Percentiles rank a stretch among this genome's conserved stretches.
These are phyloP conservation scores for Phanerochaete carnosa DNA, from an alignment of 768 basidiomycete species.

Conservation along the genomic window DNA sequence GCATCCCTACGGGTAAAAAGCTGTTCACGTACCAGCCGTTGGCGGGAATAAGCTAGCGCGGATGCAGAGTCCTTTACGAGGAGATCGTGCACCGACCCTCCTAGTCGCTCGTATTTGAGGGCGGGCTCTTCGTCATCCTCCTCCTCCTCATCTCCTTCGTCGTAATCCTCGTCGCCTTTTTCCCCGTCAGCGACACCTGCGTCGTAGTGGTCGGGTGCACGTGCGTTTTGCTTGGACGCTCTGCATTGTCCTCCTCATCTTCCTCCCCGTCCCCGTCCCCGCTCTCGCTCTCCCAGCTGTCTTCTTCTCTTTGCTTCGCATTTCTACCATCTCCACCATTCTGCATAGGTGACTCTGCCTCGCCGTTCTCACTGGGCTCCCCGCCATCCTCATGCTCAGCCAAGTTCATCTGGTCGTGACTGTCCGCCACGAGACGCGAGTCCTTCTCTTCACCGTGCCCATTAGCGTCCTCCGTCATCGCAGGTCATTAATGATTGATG, in stretches of 20 bases:
- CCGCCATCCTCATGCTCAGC: neutral
- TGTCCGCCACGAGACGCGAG: neutral
- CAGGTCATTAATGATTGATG: neutral
- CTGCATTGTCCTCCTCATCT: neutral
- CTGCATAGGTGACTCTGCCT: neutral
- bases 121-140: constrained; percentile 90
- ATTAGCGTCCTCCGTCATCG: neutral
- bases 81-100: constrained; percentile 67
- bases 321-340: neutral
- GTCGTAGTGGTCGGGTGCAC: too few species aligned
- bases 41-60: constrained; percentile 70
- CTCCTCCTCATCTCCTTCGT: constrained; percentile 44
- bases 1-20: neutral
- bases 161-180: constrained; percentile 29
- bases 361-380: neutral
- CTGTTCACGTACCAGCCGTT: constrained; percentile 52
- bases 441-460: neutral
- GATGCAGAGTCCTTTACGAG: constrained; percentile 90
- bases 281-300: neutral
- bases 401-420: neutral
- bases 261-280: neutral
- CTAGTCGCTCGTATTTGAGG: constrained; percentile 86
- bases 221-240: too few species aligned
- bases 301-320: neutral
- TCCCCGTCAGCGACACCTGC: neutral